Evolutionary conservation across 106 monocot genomes (phyloP), one percentile per base, ranked within the genome.

Genomic region (Dendrobium officinale): DNA sequence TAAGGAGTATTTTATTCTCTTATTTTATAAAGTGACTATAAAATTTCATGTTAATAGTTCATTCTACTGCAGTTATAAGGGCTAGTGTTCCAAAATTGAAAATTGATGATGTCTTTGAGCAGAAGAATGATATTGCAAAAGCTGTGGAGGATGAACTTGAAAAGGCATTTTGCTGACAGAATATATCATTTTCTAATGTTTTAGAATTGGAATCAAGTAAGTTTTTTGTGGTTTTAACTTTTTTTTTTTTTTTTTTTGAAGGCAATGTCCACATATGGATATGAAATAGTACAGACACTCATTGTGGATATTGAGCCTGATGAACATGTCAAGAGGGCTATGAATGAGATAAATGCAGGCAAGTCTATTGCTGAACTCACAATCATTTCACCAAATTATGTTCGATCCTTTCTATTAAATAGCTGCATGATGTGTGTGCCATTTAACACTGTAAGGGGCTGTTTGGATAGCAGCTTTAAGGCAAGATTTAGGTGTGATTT

Each of bases 301-400:
- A 90, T 90, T 43, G 85, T 87, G 51, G 90, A 85, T 78, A 89
- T 89, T 78, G 89, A 86, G 77, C 89, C 86, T 20, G 87, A 87
- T 77, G 85, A 29, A 47, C 85, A 77, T 73, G 90, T 90, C 15
- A 90, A 90, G 83, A 55, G 83, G 48, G 90, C 90, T 19, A 90
- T 90, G 90, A 87, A 87, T 81, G 90, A 90, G 83, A 90, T 90
- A 26, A 90, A 90, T 58, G 90, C 90, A 77, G 89, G 86, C 55
- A 79, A 84, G 82, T 87, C 6, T 27, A 26, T 51, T 51, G 10
- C 13, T 51, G 13, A 51, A 51, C 51, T 13, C 2, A 15, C 51
- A 51, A 51, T 51, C 51, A 51, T 51, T 51, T 13, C 51, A 11
- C 22, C 64, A 18, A 31, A 9, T 72, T 29, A 40, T 72, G 15